Evolutionary conservation across 2,329 filamentous ascomycete species (phyloP).

Genomic region (Plectosphaerella cucumerina): DNA sequence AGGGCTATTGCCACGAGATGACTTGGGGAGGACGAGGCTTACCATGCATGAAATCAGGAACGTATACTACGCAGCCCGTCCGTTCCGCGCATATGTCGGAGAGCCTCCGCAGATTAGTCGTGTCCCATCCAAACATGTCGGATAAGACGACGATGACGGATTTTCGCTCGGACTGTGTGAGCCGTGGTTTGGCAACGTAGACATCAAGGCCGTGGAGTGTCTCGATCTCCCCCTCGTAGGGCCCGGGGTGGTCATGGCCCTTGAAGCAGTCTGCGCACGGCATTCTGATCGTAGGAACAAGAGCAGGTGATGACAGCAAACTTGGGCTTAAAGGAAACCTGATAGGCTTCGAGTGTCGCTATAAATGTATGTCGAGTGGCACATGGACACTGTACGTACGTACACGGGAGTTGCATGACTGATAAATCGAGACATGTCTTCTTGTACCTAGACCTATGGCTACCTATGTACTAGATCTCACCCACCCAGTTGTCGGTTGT

Average conservation of each 20-base stretch:
- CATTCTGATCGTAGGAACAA: constrained; percentile 16
- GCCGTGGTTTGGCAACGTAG: constrained; percentile 38
- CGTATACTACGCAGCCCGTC: constrained; percentile 43
- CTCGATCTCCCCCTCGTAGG: constrained; percentile 37
- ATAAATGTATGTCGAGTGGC: too few species aligned
- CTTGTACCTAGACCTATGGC: too few species aligned
- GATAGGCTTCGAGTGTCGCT: too few species aligned
- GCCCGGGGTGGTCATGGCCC: constrained; percentile 39
- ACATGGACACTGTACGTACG: too few species aligned
- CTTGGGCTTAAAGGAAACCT: too few species aligned
- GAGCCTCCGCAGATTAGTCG: constrained; percentile 47
- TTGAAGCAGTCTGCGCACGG: constrained; percentile 39
- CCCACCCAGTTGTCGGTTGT: too few species aligned
- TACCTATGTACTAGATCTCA: too few species aligned
- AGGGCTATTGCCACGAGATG: too few species aligned
- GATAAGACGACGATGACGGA: constrained; percentile 50
- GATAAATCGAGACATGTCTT: too few species aligned
- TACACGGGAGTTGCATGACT: too few species aligned
- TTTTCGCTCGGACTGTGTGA: constrained; percentile 25
- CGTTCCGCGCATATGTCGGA: constrained; percentile 49
- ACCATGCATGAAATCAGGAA: constrained; percentile 51
- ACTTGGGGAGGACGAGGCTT: too few species aligned
- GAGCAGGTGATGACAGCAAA: too few species aligned
- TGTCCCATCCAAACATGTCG: constrained; percentile 52
- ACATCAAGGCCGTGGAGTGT: constrained; percentile 43